Percentiles rank a stretch among this genome's conserved stretches.
Conservation (phyloP, 2,329 filamentous ascomycete genomes). For the Mariannaea sp. region DNA sequence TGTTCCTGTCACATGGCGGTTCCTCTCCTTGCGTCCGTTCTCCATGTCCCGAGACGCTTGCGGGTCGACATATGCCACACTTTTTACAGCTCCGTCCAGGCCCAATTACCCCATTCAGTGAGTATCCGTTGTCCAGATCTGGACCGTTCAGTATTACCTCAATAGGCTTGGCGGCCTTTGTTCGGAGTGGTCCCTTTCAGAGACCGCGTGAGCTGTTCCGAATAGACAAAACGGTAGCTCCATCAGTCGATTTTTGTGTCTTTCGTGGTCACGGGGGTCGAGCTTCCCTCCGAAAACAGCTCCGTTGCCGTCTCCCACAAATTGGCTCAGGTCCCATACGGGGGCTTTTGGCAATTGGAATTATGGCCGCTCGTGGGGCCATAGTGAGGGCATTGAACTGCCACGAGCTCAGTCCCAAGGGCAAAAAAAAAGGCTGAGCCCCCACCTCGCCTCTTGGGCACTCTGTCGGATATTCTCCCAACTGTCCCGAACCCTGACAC, state of each 20-base stretch:
- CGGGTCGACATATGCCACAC: slow-evolving; percentile 10
- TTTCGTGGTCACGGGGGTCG: slow-evolving; percentile 26
- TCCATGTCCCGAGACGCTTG: slow-evolving; percentile 24
- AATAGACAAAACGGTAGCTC: slow-evolving; percentile 16
- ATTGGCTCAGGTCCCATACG: slow-evolving; percentile 4
- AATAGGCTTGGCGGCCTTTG: slow-evolving; percentile 10
- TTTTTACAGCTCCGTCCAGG: slow-evolving; percentile 18
- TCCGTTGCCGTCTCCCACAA: slow-evolving; percentile 26
- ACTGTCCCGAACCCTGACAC: slow-evolving; percentile 23
- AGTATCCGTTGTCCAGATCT: slow-evolving; percentile 25
- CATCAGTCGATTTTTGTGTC: slow-evolving; percentile 31
- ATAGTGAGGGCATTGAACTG: background rate
- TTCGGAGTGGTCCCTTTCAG: slow-evolving; percentile 16
- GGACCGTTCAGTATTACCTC: slow-evolving; percentile 25
- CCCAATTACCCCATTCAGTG: slow-evolving; percentile 14
- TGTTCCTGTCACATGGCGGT: slow-evolving; percentile 21
- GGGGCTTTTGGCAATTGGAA: slow-evolving; percentile 14
- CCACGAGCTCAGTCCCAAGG: slow-evolving; percentile 15
- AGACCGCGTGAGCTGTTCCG: slow-evolving; percentile 9
- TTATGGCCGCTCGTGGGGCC: slow-evolving; percentile 1
- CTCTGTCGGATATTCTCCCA: slow-evolving; percentile 20
- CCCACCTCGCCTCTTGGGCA: slow-evolving; percentile 24
- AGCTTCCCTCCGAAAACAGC: slow-evolving; percentile 21
- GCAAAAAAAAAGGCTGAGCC: slow-evolving; percentile 7
- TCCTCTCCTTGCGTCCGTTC: slow-evolving; percentile 25